Evolutionary conservation across 140 eudicot genomes (phyloP), one percentile per base, ranked within the genome.

Genomic region (Ambrosia hybrid): DNA sequence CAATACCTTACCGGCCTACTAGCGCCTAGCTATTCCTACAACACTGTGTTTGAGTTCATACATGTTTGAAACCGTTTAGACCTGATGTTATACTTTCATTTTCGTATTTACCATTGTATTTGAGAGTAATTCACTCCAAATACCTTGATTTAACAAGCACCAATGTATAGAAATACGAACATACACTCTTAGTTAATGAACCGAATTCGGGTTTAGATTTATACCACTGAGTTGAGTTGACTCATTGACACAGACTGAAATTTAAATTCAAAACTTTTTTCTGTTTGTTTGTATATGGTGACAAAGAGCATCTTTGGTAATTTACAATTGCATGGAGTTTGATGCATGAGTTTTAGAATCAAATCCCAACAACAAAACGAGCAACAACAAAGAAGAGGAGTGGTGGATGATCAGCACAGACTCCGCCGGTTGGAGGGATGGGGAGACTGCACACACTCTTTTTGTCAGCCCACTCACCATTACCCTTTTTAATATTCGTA

Each of bases 341-440:
- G 68, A 36, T 37, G 68, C 68, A 62, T 62, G 68, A 36, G 68
- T 62, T 36, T 62, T 15, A 62, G 15, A 62, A 62, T 41, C 68
- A 62, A 62, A 62, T 36, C 48, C 49, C 21, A 37, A 36, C 26
- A 13, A 9, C 2, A 58, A 58, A 10, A 21, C 21, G 17, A 37
- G 11, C 48, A 12, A 9, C 7, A 59, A 59, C 13, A 21, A 58
- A 62, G 48, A 13, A 38, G 26, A 37, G 10, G 68, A 53, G 51
- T 62, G 49, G 21, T 62, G 49, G 68, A n/a, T 62, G 68, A 33
- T 62, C 68, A 62, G 68, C 68, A 37, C 6, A 11, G 26, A 62
- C 11, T 62, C 68, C 68, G 68, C 68, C 49, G 68, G 68, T 62
- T 62, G 68, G 59, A 53, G 59, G 21, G 59, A 53, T 53, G 59